Conservation (phyloP, 2,329 filamentous ascomycete genomes). For the Dryadomyces quercus-mongolicae region DNA sequence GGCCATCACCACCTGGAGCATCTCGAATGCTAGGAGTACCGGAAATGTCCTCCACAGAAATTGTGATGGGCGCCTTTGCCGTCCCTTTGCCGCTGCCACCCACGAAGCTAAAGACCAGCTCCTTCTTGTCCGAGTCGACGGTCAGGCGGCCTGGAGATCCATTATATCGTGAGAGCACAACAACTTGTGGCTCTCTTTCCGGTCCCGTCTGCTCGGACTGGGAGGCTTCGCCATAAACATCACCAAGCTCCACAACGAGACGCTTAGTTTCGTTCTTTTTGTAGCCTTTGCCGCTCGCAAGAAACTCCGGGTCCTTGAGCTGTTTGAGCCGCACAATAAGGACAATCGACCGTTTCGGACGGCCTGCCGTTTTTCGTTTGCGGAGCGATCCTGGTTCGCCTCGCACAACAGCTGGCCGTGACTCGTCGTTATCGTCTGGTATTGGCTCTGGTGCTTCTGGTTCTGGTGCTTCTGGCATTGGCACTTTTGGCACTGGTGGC, state of each 20-base stretch:
- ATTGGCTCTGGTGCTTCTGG: background rate
- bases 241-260: background rate
- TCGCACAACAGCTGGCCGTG: conserved; percentile 12
- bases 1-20: conserved; percentile 13
- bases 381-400: conserved; percentile 16
- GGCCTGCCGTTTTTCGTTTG: conserved; percentile 17
- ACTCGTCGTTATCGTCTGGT: background rate
- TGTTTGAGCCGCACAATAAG: conserved; percentile 18
- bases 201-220: background rate
- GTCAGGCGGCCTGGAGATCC: conserved; percentile 13
- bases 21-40: conserved; percentile 12
- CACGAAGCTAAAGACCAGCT: conserved; percentile 12
- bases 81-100: background rate
- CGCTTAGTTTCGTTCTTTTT: background rate
- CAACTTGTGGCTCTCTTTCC: background rate
- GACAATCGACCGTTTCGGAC: conserved; percentile 19
- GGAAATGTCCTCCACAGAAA: conserved; percentile 13
- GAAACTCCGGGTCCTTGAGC: conserved; percentile 13
- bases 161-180: conserved; percentile 7
- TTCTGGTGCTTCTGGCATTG: background rate
- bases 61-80: conserved; percentile 13
- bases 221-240: background rate
- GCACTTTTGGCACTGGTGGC: too few relatives aligned
- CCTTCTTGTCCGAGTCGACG: conserved; percentile 6
- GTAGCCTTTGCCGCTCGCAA: conserved; percentile 2